Evolutionary conservation across 2,329 filamentous ascomycete genomes (phyloP).

Genomic region (Aureobasidium namibiae): DNA sequence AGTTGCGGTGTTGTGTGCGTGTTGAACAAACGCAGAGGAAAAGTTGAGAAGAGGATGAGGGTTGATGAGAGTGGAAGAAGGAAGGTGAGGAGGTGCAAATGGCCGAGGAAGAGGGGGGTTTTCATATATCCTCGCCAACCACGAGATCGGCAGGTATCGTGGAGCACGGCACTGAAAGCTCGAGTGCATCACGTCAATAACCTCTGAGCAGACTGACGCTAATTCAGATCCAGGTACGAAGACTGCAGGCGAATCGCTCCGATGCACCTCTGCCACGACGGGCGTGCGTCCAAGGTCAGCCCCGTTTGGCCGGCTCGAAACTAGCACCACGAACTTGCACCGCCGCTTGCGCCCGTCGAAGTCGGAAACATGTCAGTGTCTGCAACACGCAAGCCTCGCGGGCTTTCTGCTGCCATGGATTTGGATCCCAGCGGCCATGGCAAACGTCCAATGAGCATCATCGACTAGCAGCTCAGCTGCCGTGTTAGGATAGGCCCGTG

Average conservation of each 20-base stretch:
- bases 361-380: conserved; percentile 4
- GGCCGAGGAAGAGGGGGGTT: conserved; percentile 6
- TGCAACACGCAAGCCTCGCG: conserved; percentile 1
- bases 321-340: conserved; percentile 5
- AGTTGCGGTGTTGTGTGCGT: conserved; percentile 16
- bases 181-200: conserved; percentile 12
- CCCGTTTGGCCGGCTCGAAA: conserved; percentile 6
- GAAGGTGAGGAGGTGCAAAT: conserved; percentile 1
- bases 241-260: conserved; percentile 7
- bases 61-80: not conserved
- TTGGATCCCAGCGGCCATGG: not conserved
- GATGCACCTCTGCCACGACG: conserved; percentile 7
- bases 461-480: not conserved
- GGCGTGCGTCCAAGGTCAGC: conserved; percentile 7
- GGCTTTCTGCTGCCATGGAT: conserved; percentile 2
- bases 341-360: not conserved
- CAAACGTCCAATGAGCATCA: conserved; percentile 4
- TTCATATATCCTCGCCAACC: conserved; percentile 1
- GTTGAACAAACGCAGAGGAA: conserved; percentile 19
- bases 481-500: conserved; percentile 5
- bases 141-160: conserved; percentile 10
- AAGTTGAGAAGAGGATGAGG: conserved; percentile 13
- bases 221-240: conserved; percentile 6
- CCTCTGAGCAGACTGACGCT: not conserved
- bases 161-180: conserved; percentile 10